Evolutionary conservation across 768 basidiomycete genomes (phyloP).

Genomic region (Hypholoma sublateritium): DNA sequence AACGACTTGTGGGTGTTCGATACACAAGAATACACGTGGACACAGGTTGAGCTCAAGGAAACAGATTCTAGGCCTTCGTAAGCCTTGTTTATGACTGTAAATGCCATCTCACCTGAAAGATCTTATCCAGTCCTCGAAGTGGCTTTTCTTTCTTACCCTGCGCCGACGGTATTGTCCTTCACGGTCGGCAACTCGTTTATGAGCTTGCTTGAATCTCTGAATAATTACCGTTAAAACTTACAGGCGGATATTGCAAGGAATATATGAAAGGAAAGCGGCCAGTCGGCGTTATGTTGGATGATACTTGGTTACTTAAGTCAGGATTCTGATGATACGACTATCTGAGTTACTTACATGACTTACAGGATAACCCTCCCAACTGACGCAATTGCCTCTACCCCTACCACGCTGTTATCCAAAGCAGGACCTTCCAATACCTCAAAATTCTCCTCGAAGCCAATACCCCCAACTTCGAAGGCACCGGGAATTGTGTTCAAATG

Average conservation of each 20-base stretch:
- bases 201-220: neutral
- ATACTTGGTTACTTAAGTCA: slow-evolving; percentile 85
- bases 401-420: slow-evolving; percentile 17
- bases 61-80: slow-evolving; percentile 74
- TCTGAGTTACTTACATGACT: neutral
- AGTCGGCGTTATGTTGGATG: slow-evolving; percentile 84
- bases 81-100: slow-evolving; percentile 20
- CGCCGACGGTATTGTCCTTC: slow-evolving; percentile 75
- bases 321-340: slow-evolving; percentile 16
- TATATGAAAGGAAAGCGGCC: slow-evolving; percentile 84
- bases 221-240: neutral
- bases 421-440: neutral
- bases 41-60: slow-evolving; percentile 71
- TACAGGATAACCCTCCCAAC: slow-evolving; percentile 23
- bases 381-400: slow-evolving; percentile 9
- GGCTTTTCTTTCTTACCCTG: slow-evolving; percentile 85
- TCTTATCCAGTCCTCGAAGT: slow-evolving; percentile 55
- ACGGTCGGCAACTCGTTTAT: slow-evolving; percentile 48
- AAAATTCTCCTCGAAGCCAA: slow-evolving; percentile 25
- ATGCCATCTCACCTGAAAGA: neutral
- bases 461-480: slow-evolving; percentile 35
- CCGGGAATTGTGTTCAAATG: slow-evolving; percentile 60
- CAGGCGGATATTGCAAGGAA: slow-evolving; percentile 91
- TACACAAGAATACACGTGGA: slow-evolving; percentile 85
- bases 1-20: slow-evolving; percentile 88